Evolutionary conservation across 805 yeast genomes (phyloP).

Genomic region (Yamadazyma laniorum): DNA sequence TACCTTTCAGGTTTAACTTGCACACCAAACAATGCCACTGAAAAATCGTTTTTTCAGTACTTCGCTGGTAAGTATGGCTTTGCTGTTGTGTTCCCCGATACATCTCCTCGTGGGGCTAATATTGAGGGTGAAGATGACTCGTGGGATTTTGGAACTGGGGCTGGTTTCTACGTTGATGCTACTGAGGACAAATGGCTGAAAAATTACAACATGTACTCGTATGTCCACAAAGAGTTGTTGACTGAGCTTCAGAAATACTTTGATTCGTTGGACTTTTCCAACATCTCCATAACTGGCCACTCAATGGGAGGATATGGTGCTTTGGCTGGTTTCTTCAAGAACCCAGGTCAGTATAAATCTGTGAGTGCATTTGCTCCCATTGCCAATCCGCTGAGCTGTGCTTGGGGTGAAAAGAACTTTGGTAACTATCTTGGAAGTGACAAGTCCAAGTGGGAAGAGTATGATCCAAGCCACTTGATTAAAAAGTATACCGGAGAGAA

Average conservation of each 20-base stretch:
- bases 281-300: constrained; percentile 85
- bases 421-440: constrained; percentile 69
- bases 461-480: constrained; percentile 83
- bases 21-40: constrained; percentile 89
- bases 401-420: constrained; percentile 90
- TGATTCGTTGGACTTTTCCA: constrained; percentile 57
- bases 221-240: constrained; percentile 73
- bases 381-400: constrained; percentile 68
- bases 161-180: constrained; percentile 92
- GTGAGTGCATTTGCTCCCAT: constrained; percentile 93
- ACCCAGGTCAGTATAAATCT: constrained; percentile 71
- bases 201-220: constrained; percentile 84
- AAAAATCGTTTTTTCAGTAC: constrained; percentile 84
- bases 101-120: constrained; percentile 87
- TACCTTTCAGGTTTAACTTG: constrained; percentile 91
- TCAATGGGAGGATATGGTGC: constrained; percentile 99
- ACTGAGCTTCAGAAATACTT: constrained; percentile 43
- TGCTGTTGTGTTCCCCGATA: constrained; percentile 91
- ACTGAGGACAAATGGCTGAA: constrained; percentile 65
- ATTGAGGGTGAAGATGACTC: constrained; percentile 77
- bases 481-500: constrained; percentile 51
- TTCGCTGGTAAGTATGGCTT: constrained; percentile 80
- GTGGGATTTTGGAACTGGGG: constrained; percentile 93
- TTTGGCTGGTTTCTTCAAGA: constrained; percentile 58
- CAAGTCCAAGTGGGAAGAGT: constrained; percentile 61